A percentile compares a stretch with the other conserved stretches of the same genome.
phyloP scores from a whole-genome alignment of 2,329 filamentous ascomycete species.

The Aspergillus cejpii region DNA sequence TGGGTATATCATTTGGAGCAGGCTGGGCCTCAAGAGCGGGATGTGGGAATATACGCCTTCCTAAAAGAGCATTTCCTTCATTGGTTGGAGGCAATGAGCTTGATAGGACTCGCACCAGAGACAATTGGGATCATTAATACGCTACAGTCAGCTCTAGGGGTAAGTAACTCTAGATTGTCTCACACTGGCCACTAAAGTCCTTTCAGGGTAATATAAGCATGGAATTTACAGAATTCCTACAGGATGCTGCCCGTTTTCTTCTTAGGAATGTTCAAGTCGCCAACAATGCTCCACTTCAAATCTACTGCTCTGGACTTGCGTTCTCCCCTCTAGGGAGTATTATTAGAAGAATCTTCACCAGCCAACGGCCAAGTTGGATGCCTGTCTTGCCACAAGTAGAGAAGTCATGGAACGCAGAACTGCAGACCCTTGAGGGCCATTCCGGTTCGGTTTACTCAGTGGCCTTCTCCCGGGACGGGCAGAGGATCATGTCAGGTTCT shows the following conservation, averaged over 20 bases:
- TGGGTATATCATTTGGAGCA: conserved; percentile 26
- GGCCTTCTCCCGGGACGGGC: conserved; percentile 23
- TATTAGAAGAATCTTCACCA: too few relatives aligned
- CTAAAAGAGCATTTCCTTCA: conserved; percentile 19
- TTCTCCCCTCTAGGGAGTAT: too few relatives aligned
- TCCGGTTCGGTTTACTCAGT: conserved; percentile 12
- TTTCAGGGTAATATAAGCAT: too few relatives aligned
- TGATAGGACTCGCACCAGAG: conserved; percentile 14
- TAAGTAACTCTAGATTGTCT: too few relatives aligned
- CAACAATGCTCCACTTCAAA: too few relatives aligned
- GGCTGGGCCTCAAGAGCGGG: conserved; percentile 1
- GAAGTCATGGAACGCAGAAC: conserved; percentile 14
- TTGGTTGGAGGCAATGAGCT: conserved; percentile 22
- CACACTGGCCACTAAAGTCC: too few relatives aligned
- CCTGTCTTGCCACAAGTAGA: conserved; percentile 7
- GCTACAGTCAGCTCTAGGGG: not conserved
- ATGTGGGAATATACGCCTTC: conserved; percentile 11
- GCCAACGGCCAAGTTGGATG: too few relatives aligned
- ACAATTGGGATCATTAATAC: conserved; percentile 11
- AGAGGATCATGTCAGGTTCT: conserved; percentile 14
- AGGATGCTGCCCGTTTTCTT: too few relatives aligned
- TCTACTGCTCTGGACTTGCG: too few relatives aligned
- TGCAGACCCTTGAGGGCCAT: conserved; percentile 23
- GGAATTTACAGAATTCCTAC: too few relatives aligned
- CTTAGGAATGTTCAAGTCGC: too few relatives aligned